Evolutionary conservation across 2,329 filamentous ascomycete species (phyloP).

Genomic region (Colletotrichum tamarilloi): DNA sequence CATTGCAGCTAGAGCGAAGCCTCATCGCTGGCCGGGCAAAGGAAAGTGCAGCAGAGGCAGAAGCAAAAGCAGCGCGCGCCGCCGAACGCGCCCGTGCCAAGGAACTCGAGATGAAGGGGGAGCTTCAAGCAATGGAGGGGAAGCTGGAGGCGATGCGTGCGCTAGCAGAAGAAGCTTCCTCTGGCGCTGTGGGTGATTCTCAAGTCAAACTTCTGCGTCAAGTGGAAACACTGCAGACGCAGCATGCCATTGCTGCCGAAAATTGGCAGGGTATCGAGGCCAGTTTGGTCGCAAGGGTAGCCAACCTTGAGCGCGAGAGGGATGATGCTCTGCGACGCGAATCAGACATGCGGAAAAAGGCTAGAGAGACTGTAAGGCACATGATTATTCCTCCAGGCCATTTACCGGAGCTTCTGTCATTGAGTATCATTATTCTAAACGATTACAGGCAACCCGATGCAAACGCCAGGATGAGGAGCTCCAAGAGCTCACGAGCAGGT

Average conservation of each 20-base stretch:
- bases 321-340: slow-evolving; percentile 88
- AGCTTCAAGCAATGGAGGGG: slow-evolving; percentile 81
- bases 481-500: slow-evolving; percentile 73
- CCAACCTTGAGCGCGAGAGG: slow-evolving; percentile 86
- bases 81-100: slow-evolving; percentile 74
- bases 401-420: neutral
- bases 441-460: slow-evolving; percentile 67
- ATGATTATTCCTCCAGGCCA: neutral
- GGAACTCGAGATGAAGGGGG: slow-evolving; percentile 84
- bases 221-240: slow-evolving; percentile 94
- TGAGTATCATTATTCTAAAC: slow-evolving; percentile 39
- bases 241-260: slow-evolving; percentile 92
- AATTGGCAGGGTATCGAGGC: slow-evolving; percentile 98
- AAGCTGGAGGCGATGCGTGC: slow-evolving; percentile 90
- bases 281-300: slow-evolving; percentile 81
- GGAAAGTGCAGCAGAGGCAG: slow-evolving; percentile 75
- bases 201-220: slow-evolving; percentile 92
- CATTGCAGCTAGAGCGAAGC: slow-evolving; percentile 83
- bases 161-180: slow-evolving; percentile 89
- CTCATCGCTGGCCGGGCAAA: slow-evolving; percentile 74
- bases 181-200: slow-evolving; percentile 81
- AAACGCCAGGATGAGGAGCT: slow-evolving; percentile 85
- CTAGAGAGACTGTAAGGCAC: slow-evolving; percentile 81
- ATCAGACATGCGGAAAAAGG: slow-evolving; percentile 88
- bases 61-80: slow-evolving; percentile 78